Conservation (phyloP, 1,284 basidiomycete species). For the Kalmanozyma brasiliensis region DNA sequence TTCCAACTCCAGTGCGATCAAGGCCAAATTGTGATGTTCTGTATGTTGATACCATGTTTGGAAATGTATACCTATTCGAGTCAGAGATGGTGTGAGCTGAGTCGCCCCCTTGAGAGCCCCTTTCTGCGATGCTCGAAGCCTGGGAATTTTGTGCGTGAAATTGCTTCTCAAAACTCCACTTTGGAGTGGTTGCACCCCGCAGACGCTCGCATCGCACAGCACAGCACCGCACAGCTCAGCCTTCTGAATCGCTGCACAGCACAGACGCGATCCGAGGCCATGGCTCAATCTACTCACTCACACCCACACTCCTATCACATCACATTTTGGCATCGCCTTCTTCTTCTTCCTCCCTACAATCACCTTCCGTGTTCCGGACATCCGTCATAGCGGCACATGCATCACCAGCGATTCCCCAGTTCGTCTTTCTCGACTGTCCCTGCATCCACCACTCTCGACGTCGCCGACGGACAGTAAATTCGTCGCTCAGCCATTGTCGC, state of each 20-base stretch:
- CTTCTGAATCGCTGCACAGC: constrained; percentile 1
- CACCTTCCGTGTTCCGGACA: background rate
- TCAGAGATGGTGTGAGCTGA: too few species aligned
- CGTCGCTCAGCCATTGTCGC: background rate
- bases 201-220: background rate
- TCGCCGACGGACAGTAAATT: too few species aligned
- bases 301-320: background rate
- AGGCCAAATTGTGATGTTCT: constrained; percentile 24
- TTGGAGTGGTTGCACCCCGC: constrained; percentile 4
- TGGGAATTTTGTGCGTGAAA: too few species aligned
- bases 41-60: background rate
- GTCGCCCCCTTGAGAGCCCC: too few species aligned
- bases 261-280: too few species aligned
- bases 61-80: constrained; percentile 7
- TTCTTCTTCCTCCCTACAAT: background rate
- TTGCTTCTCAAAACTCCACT: background rate
- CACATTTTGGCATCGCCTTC: too few species aligned
- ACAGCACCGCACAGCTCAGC: constrained; percentile 4
- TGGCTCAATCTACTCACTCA: background rate
- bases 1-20: constrained; percentile 8
- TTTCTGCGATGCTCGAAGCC: too few species aligned
- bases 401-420: background rate
- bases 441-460: too few species aligned
- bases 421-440: too few species aligned
- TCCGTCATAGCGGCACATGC: background rate